Base-by-base conservation (phyloP, 805 yeast genomes). In the Spathaspora hagerdaliae region DNA sequence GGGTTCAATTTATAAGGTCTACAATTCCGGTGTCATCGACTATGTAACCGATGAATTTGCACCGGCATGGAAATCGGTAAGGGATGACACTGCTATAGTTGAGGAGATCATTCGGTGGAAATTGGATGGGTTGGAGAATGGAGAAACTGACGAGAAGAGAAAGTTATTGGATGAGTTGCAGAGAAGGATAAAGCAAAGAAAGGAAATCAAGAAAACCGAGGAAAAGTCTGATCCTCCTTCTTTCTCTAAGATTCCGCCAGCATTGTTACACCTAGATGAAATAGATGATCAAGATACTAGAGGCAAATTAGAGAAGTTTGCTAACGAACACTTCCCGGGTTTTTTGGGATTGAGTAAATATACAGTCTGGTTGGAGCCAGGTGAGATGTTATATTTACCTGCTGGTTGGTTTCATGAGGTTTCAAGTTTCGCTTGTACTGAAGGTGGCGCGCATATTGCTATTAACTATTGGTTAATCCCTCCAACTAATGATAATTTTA, bases 361-460 rank as follows among this genome's bases (percentile, higher is more conserved):
- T 12, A 66, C 73, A 13, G 80, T 81, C 1, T 67, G 74, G 57
- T 51, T 85, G 27, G 56, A 72, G 27, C 81, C 83, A 0, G 89
- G 89, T 0, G 81, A 84, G 41, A 79, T 83, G 82, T 59, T 85
- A 19, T 85, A 78, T 56, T 58, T 85, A 26, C 92, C 92, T 0
- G 77, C 86, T 1, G 90, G 92, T 2, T 85, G 91, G 91, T 85
- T 85, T 55, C 92, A 85, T 58, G 92, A 85, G 59, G 92, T 85
- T 2, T 77, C 87, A 1, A 82, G 87, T 8, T 82, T 69, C 58
- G 83, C 83, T 2, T 37, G 48, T 12, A 58, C 52, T 12, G 57
- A 56, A 27, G 31, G 41, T n/a, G 44, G 47, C 19, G 45, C 49
- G 35, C 92, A 85, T 54, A 68, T 78, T 32, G 90, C 91, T 0